Percentiles rank a stretch among this genome's conserved stretches.
phyloP scores from a whole-genome alignment of 2,329 filamentous ascomycete genomes.

The Trichophyton rubrum region DNA sequence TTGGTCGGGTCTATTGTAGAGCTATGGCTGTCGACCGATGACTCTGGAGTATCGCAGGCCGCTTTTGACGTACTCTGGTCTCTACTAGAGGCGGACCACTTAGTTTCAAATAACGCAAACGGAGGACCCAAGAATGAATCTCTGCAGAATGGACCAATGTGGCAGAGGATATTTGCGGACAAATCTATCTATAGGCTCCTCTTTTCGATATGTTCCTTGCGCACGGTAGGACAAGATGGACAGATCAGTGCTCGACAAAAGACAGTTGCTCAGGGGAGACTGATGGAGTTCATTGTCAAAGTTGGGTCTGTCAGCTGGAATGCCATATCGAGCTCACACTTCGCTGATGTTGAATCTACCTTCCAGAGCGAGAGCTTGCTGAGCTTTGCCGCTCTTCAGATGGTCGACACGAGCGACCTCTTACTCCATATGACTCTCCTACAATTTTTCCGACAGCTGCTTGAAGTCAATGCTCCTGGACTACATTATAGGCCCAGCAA shows the following conservation, averaged over 20 bases:
- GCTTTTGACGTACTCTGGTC: conserved; percentile 42
- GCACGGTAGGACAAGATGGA: conserved; percentile 23
- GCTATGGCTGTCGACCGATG: conserved; percentile 46
- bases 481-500: conserved; percentile 18
- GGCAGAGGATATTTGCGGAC: conserved; percentile 51
- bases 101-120: conserved; percentile 13
- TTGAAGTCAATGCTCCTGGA: conserved; percentile 33
- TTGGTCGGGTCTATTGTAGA: conserved; percentile 44
- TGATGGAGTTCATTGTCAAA: conserved; percentile 46
- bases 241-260: conserved; percentile 40
- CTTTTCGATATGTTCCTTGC: conserved; percentile 43
- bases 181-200: conserved; percentile 45
- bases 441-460: conserved; percentile 44
- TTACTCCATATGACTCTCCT: conserved; percentile 49
- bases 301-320: conserved; percentile 44
- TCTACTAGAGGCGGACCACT: conserved; percentile 40
- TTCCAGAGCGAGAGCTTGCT: conserved; percentile 36
- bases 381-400: conserved; percentile 42
- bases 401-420: conserved; percentile 47
- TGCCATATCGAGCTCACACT: conserved; percentile 39
- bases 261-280: conserved; percentile 47
- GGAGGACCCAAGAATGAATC: conserved; percentile 17
- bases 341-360: conserved; percentile 39
- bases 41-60: conserved; percentile 43
- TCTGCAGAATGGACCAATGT: conserved; percentile 42